Evolutionary conservation across 2,329 filamentous ascomycete species (phyloP), one percentile per base, ranked within the genome.

Genomic region (Alternaria ventricosa): DNA sequence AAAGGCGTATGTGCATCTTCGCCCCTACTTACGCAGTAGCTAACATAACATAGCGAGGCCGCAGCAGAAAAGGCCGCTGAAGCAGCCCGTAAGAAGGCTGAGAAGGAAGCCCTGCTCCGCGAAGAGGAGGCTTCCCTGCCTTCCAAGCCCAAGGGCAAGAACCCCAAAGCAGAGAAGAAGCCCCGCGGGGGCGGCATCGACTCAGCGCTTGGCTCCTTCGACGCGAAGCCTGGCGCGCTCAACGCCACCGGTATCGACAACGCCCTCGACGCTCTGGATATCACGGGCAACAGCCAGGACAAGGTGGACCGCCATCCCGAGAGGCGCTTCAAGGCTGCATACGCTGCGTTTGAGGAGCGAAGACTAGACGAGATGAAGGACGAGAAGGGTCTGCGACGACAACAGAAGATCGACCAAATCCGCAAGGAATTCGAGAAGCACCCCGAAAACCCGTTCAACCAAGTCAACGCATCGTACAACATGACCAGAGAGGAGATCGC

Each of bases 361-460:
- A 85, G 95, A 60, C 82, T 97, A 70, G 86, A 88, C 3, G 94
- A 98, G 86, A 93, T 97, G 87, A 92, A 95, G 76, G 84, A 88
- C 58, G 94, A 97, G 79, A 92, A 91, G 61, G 93, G 93, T 1
- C 80, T 98, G 77, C 86, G 94, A 61, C 85, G 92, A 71, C 88
- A 96, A 72, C 94, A 97, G 87, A 91, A 92, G 81, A 90, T 94
- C 74, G 92, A 95, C 67, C 86, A 90, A 76, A 92, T 97, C 70
- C 83, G 88, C 66, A 96, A 97, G 85, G 96, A 98, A 83, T 99
- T 98, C 80, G 92, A 97, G 81, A 96, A 93, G 85, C 92, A 92
- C 75, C 90, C 92, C 2, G 95, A 98, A 73, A 99, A 99, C 80
- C 96, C 96, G 13, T 96, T 97, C 83, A 97, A 97, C 82, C 93